Evolutionary conservation across 805 yeast genomes (phyloP).

Genomic region (Phaffomyces thermotolerans): DNA sequence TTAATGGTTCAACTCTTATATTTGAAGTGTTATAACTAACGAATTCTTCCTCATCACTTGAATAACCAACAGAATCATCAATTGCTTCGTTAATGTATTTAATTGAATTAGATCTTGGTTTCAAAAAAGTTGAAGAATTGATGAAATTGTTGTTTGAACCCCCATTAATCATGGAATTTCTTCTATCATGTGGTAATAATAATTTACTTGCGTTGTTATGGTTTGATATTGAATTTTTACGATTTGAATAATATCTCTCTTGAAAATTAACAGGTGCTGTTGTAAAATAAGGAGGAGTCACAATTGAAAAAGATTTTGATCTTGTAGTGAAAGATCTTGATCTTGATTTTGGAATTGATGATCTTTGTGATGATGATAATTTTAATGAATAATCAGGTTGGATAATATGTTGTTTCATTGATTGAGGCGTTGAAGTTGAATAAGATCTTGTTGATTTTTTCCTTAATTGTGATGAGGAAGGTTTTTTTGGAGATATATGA

Average conservation of each 20-base stretch:
- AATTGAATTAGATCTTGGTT: slow-evolving; percentile 14
- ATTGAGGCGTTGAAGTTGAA: slow-evolving; percentile 2
- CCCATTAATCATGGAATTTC: slow-evolving; percentile 3
- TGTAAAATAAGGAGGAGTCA: slow-evolving; percentile 9
- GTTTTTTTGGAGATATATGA: not conserved
- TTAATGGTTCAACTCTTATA: slow-evolving; percentile 12
- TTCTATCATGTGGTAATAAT: slow-evolving; percentile 4
- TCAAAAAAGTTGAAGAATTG: not conserved
- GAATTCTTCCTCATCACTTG: slow-evolving; percentile 6
- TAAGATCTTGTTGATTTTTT: slow-evolving; percentile 5
- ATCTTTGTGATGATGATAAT: not conserved
- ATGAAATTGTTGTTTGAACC: not conserved
- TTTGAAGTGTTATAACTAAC: slow-evolving; percentile 11
- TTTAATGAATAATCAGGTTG: not conserved
- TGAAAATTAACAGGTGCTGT: slow-evolving; percentile 9
- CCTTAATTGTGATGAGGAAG: slow-evolving; percentile 2
- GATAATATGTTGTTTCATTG: not conserved
- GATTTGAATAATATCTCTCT: slow-evolving; percentile 10
- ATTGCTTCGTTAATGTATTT: slow-evolving; percentile 4
- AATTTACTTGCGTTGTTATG: not conserved
- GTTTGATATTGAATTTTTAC: slow-evolving; percentile 11
- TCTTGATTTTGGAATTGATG: slow-evolving; percentile 1
- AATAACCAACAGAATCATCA: slow-evolving; percentile 5
- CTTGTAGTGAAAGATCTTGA: slow-evolving; percentile 8
- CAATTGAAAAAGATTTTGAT: slow-evolving; percentile 12